phyloP scores from a whole-genome alignment of 345 rosid genomes.

The Populus tremula region DNA sequence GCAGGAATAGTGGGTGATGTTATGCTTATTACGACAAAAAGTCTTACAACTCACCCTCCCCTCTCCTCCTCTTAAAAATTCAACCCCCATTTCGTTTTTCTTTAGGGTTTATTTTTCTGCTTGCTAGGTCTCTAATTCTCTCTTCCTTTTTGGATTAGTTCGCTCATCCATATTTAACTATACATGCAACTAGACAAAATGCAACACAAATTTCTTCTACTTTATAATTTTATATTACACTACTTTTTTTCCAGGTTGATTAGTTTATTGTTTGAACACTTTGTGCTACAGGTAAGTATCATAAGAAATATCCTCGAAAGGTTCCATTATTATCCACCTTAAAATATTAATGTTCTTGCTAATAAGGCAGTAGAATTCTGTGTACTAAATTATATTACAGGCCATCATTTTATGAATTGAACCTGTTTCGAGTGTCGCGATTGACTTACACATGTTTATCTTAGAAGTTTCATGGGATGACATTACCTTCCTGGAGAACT shows the following conservation, averaged over 20 bases:
- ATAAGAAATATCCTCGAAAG: constrained; percentile 26
- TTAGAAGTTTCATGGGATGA: constrained; percentile 19
- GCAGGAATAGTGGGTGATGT: constrained; percentile 32
- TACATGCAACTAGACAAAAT: constrained; percentile 32
- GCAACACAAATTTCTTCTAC: constrained; percentile 31
- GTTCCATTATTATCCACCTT: constrained; percentile 10
- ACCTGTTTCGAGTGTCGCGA: not conserved
- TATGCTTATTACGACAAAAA: constrained; percentile 34
- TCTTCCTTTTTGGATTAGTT: constrained; percentile 75
- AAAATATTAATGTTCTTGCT: not conserved
- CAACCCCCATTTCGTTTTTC: constrained; percentile 34
- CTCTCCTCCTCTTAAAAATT: constrained; percentile 32
- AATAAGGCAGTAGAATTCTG: not conserved
- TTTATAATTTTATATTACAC: constrained; percentile 25
- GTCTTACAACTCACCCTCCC: constrained; percentile 34
- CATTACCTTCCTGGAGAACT: constrained; percentile 11
- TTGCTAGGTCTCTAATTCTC: constrained; percentile 19
- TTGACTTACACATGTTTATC: constrained; percentile 14
- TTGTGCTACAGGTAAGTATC: constrained; percentile 17
- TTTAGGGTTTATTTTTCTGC: constrained; percentile 43
- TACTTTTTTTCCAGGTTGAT: constrained; percentile 34
- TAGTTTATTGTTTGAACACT: constrained; percentile 30
- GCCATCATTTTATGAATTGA: not conserved
- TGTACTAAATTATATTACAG: not conserved
- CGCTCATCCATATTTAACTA: constrained; percentile 29